Conservation (phyloP, 2,329 filamentous ascomycete genomes). For the Alternaria tenuissima region DNA sequence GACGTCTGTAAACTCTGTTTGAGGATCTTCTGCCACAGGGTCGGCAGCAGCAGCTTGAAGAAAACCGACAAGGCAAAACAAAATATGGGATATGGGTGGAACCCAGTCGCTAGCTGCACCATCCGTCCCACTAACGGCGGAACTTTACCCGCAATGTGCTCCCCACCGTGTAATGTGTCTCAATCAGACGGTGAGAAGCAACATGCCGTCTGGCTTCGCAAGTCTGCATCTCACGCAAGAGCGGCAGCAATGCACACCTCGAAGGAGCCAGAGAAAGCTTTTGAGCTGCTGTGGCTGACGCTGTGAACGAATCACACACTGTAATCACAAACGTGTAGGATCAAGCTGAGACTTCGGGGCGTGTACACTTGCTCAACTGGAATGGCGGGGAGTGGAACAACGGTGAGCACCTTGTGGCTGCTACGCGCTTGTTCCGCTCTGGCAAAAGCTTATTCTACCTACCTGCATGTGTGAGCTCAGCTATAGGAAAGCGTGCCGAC, state of each 20-base stretch:
- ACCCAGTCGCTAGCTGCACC: conserved; percentile 6
- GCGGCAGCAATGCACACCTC: neutral
- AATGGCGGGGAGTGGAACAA: conserved; percentile 1
- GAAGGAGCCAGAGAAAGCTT: neutral
- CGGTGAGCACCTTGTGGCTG: conserved; percentile 14
- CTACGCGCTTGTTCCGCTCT: conserved; percentile 11
- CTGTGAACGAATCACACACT: conserved; percentile 18
- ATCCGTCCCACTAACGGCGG: conserved; percentile 14
- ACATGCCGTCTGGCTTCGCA: conserved; percentile 12
- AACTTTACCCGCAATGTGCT: conserved; percentile 13
- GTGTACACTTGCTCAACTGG: neutral
- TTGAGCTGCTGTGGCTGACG: conserved; percentile 6
- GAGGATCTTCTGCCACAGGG: neutral
- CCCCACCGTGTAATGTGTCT: conserved; percentile 7
- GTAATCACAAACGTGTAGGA: conserved; percentile 15
- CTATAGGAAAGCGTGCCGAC: conserved; percentile 19
- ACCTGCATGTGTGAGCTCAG: conserved; percentile 4
- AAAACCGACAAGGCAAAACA: conserved; percentile 3
- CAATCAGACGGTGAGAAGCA: conserved; percentile 39
- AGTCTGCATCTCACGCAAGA: conserved; percentile 2
- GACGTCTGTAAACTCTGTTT: conserved; percentile 8
- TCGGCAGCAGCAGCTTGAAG: neutral
- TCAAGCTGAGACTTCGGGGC: conserved; percentile 11
- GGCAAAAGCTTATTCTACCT: conserved; percentile 13
- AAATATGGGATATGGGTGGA: conserved; percentile 1